phyloP scores from a whole-genome alignment of 2,329 filamentous ascomycete genomes.

The Cylindrodendrum hubeiense region DNA sequence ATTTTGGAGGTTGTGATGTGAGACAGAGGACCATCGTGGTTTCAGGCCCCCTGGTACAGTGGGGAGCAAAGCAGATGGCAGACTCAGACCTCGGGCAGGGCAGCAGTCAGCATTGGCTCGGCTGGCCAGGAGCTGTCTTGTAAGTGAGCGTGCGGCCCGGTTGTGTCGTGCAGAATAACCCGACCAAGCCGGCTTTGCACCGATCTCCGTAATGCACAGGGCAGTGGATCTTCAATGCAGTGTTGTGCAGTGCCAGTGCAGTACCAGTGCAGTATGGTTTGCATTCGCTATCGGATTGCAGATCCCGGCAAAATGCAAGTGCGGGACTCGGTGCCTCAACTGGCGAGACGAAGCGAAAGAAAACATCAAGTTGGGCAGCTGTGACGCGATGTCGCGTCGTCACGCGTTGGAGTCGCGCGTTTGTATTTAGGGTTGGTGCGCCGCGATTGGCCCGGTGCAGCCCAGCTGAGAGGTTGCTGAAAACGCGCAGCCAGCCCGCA shows the following conservation, averaged over 20 bases:
- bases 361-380: conserved; percentile 32
- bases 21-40: conserved; percentile 37
- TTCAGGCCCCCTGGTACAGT: conserved; percentile 32
- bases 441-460: conserved; percentile 33
- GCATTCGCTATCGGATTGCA: conserved; percentile 26
- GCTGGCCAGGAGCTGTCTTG: conserved; percentile 7
- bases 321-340: conserved; percentile 8
- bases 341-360: conserved; percentile 22
- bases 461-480: conserved; percentile 35
- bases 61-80: conserved; percentile 27
- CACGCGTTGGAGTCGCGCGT: conserved; percentile 35
- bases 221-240: conserved; percentile 42
- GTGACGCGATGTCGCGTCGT: conserved; percentile 24
- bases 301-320: conserved; percentile 23
- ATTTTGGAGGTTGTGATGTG: conserved; percentile 20
- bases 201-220: conserved; percentile 42
- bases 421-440: conserved; percentile 23
- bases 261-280: conserved; percentile 25
- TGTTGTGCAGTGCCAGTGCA: conserved; percentile 42
- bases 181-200: conserved; percentile 29
- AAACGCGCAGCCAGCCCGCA: conserved; percentile 36
- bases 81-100: conserved; percentile 13
- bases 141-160: conserved; percentile 24
- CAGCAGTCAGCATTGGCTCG: conserved; percentile 16
- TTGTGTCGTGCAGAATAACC: conserved; percentile 40